Evolutionary conservation across 352 stramenopile genomes (phyloP).

Genomic region (Globisporangium ultimum): DNA sequence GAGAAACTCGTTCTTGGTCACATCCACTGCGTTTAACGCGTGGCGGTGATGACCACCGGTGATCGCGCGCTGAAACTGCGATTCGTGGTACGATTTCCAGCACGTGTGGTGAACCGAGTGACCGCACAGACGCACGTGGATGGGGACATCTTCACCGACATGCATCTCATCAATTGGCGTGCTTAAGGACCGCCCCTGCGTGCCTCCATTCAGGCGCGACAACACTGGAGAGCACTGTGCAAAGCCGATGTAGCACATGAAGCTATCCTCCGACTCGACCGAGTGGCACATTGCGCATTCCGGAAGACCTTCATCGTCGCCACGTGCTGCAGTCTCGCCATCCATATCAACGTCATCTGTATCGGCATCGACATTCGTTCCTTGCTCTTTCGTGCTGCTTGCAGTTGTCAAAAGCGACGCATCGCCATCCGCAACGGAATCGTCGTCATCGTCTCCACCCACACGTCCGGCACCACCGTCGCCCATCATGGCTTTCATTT

Average conservation of each 20-base stretch:
- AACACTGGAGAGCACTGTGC: slow-evolving; percentile 76
- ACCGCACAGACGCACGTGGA: slow-evolving; percentile 87
- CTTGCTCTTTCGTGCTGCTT: not conserved
- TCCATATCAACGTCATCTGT: slow-evolving; percentile 46
- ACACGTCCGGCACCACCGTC: slow-evolving; percentile 32
- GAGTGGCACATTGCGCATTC: slow-evolving; percentile 88
- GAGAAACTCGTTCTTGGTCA: slow-evolving; percentile 96
- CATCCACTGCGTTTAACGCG: slow-evolving; percentile 92
- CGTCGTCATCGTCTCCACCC: slow-evolving; percentile 39
- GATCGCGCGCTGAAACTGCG: slow-evolving; percentile 91
- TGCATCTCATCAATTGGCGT: slow-evolving; percentile 88
- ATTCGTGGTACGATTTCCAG: slow-evolving; percentile 94
- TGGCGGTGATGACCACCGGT: slow-evolving; percentile 92
- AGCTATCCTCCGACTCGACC: slow-evolving; percentile 68
- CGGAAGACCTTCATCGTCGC: slow-evolving; percentile 22
- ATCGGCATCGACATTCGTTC: slow-evolving; percentile 15
- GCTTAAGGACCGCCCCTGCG: slow-evolving; percentile 46
- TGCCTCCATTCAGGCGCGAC: slow-evolving; percentile 62
- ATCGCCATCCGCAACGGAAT: slow-evolving; percentile 9
- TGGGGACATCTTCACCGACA: slow-evolving; percentile 72
- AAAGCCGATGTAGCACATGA: slow-evolving; percentile 88
- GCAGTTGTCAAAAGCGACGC: not conserved
- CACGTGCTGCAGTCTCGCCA: slow-evolving; percentile 15
- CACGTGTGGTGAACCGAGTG: slow-evolving; percentile 95
- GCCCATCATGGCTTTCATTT: slow-evolving; percentile 62